Base-by-base conservation (phyloP, 1,284 basidiomycete genomes). In the Ustilago nuda region DNA sequence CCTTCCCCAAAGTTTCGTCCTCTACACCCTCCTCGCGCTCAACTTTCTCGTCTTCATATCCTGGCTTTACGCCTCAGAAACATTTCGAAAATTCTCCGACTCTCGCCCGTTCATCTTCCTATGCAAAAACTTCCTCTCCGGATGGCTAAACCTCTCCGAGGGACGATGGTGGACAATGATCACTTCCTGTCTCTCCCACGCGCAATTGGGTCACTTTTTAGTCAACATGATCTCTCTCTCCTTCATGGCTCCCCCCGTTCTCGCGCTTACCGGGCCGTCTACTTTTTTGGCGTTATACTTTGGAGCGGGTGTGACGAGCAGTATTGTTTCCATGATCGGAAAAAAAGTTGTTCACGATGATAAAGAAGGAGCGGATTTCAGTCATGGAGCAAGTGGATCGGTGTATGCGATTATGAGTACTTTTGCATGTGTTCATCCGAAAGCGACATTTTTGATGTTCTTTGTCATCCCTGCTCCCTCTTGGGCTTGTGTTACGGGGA, bases 101-200 rank as follows among this genome's bases (percentile, higher is more conserved):
- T 82, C 88, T 0, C 86, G 88, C 5, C 82, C 90, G 4, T 87
- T 89, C 65, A 65, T 85, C 17, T 92, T 89, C 87, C 90, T 95
- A 90, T 76, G 85, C 11, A 83, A 91, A 45, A 92, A 95, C 86
- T 94, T 95, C 82, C 88, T 89, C 45, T 81, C 86, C 4, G 86
- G 84, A 43, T 82, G 90, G 87, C 81, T 86, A 12, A 95, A 94
- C 85, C 81, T 95, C 23, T 85, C 87, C 1, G 86, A 88, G 7
- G 93, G 93, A 7, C 88, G 93, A 85, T 84, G 92, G 92, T 95
- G 93, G 92, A 94, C 93, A 0, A 86, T 92, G 33, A 72, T 95
- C 23, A 94, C 94, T 91, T 63, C 64, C 32, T 81, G 80, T 62
- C 43, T 83, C 7, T 70, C 66, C n/a, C 82, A 83, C 54, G 59